Base-by-base conservation (phyloP, 371 early-diverging fungal species). In the Mortierella sp. region DNA sequence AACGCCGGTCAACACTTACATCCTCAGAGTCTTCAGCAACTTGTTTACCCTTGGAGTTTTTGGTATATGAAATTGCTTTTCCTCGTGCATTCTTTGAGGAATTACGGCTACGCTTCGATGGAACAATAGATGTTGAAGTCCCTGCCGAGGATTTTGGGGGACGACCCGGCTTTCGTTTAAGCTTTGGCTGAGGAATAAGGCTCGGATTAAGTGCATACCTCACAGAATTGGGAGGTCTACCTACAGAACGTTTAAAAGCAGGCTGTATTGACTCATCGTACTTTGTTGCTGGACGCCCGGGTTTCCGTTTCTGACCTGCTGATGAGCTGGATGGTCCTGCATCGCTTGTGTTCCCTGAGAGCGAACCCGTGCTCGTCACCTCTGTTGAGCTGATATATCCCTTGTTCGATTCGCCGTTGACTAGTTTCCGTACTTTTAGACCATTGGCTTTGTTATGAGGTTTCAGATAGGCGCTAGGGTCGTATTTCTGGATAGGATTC, bases 231-330 rank as follows among this genome's bases (percentile, higher is more conserved):
- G 70, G 28, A 24, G 75, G 75, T 20, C 75, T 37, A 22, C 70
- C 75, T 18, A 60, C 73, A 20, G 62, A 37, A 4, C 73, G 62
- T 54, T 73, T 73, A 37, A 63, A 18, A 1, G 49, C 47, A 39
- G 61, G 63, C 37, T 62, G 49, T 9, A 24, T 52, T 9, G 55
- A 58, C 4, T 51, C 43, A 24, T 64, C 37, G 24, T 51, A 52
- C 61, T 35, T 40, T 40, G 68, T 51, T 73, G 73, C 51, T 12
- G 72, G 73, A 22, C 73, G 49, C 24, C 73, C 73, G 26, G 63
- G 73, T 55, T 62, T 55, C 24, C 73, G 66, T 35, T 67, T 73
- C 24, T 60, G 16, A n/a, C 37, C 28, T 26, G 37, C 16, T 51
- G 47, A 52, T 61, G 51, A 40, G 10, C 11, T 35, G 26, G 37